Evolutionary conservation across 805 yeast species (phyloP).

Genomic region (Candida patagonica): DNA sequence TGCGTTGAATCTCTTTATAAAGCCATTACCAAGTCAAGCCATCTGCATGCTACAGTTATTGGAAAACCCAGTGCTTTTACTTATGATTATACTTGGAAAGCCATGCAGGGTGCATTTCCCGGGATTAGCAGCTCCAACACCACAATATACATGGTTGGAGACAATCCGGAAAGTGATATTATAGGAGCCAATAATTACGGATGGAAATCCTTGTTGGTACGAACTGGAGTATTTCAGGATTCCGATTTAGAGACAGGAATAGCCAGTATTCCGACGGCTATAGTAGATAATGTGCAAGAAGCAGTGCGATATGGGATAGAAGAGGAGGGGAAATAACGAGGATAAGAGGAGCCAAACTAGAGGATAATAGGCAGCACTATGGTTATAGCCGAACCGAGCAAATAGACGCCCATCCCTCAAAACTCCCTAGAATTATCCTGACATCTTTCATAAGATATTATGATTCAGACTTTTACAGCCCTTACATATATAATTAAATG

Average conservation of each 20-base stretch:
- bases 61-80: constrained; percentile 80
- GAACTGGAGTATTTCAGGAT: constrained; percentile 80
- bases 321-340: constrained; percentile 4
- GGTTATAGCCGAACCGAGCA: too few relatives aligned
- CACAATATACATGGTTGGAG: constrained; percentile 91
- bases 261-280: constrained; percentile 38
- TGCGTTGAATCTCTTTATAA: constrained; percentile 51
- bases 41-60: constrained; percentile 46
- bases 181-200: constrained; percentile 81
- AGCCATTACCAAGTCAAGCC: constrained; percentile 39
- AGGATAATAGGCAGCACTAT: too few relatives aligned
- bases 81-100: constrained; percentile 74
- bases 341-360: too few relatives aligned
- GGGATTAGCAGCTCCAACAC: background rate
- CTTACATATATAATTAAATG: too few relatives aligned
- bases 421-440: too few relatives aligned
- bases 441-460: too few relatives aligned
- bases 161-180: constrained; percentile 90
- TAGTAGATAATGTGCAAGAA: constrained; percentile 41
- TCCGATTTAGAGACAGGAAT: constrained; percentile 30
- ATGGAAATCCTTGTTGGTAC: constrained; percentile 78
- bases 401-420: too few relatives aligned
- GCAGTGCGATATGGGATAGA: constrained; percentile 35
- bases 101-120: constrained; percentile 39
- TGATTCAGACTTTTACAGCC: too few relatives aligned